Evolutionary conservation across 148 eudicot genomes (phyloP).

Genomic region (Fagopyrum tataricum): DNA sequence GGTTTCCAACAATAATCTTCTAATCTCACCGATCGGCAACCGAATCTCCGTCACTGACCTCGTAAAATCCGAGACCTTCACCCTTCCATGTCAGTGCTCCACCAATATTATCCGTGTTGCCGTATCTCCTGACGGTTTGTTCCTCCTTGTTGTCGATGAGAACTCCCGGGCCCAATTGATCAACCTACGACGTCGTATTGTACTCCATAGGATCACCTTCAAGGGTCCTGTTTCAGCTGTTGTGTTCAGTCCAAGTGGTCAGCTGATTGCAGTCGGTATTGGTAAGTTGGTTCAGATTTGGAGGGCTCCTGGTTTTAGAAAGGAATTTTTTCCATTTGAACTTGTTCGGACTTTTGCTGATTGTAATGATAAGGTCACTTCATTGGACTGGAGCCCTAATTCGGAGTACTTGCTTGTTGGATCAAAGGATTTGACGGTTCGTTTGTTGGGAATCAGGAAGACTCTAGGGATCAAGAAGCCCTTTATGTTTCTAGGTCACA

Average conservation of each 20-base stretch:
- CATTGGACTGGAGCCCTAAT: slow-evolving; percentile 70
- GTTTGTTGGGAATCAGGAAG: slow-evolving; percentile 62
- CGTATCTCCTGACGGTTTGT: slow-evolving; percentile 69
- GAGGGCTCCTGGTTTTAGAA: slow-evolving; percentile 80
- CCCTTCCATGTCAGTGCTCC: slow-evolving; percentile 72
- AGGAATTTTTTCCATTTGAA: slow-evolving; percentile 82
- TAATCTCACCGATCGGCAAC: slow-evolving; percentile 76
- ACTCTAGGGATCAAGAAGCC: slow-evolving; percentile 35
- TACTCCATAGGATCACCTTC: slow-evolving; percentile 74
- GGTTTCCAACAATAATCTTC: slow-evolving; percentile 44
- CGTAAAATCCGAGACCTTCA: slow-evolving; percentile 60
- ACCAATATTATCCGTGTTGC: slow-evolving; percentile 63
- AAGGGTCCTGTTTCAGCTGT: slow-evolving; percentile 51
- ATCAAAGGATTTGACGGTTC: slow-evolving; percentile 75
- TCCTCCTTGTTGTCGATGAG: slow-evolving; percentile 75
- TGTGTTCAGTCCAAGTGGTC: slow-evolving; percentile 69
- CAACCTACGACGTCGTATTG: slow-evolving; percentile 63
- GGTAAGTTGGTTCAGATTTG: slow-evolving; percentile 84
- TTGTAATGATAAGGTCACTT: slow-evolving; percentile 63
- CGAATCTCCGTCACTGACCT: slow-evolving; percentile 84
- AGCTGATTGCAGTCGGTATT: slow-evolving; percentile 55
- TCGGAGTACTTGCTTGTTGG: slow-evolving; percentile 58
- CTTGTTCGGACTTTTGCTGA: slow-evolving; percentile 70
- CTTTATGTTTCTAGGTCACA: slow-evolving; percentile 79
- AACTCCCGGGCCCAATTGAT: slow-evolving; percentile 65